Conservation (phyloP, 129 eudicot genomes). For the Mikania micrantha region DNA sequence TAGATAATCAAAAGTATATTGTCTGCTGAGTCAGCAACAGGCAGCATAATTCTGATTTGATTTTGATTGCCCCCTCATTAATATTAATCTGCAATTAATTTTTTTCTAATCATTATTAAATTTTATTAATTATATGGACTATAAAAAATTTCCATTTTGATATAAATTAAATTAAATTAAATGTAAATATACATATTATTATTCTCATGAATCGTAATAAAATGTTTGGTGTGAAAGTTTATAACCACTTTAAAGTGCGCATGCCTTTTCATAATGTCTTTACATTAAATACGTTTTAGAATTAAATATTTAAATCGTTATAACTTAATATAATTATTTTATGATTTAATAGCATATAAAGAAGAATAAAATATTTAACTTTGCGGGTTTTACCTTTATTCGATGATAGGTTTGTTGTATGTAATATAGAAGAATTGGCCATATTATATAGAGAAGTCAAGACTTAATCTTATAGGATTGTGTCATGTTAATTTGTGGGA, state of each 20-base stretch:
- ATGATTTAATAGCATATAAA: no score
- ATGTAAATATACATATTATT: background rate
- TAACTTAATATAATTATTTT: background rate
- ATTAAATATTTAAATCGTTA: background rate
- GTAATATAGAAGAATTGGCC: no score
- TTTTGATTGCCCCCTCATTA: background rate
- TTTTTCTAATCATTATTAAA: background rate
- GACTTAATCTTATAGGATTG: no score
- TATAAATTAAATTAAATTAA: background rate
- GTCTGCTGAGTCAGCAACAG: slow-evolving; percentile 32
- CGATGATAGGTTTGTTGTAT: no score
- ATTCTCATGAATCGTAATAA: background rate
- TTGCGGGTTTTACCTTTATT: no score
- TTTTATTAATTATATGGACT: no score
- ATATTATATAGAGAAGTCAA: no score
- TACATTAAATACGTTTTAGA: background rate
- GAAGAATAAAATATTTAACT: no score
- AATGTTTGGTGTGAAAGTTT: background rate
- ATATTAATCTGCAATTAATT: background rate
- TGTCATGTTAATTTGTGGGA: no score
- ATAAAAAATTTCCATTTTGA: no score
- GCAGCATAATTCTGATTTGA: slow-evolving; percentile 20
- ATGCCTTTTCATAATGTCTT: background rate
- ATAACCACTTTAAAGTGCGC: background rate
- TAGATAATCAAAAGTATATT: slow-evolving; percentile 12